A percentile compares a stretch with the other conserved stretches of the same genome.
Conservation (phyloP, 495 filamentous ascomycete species). For the Bathelium albidoporum region DNA sequence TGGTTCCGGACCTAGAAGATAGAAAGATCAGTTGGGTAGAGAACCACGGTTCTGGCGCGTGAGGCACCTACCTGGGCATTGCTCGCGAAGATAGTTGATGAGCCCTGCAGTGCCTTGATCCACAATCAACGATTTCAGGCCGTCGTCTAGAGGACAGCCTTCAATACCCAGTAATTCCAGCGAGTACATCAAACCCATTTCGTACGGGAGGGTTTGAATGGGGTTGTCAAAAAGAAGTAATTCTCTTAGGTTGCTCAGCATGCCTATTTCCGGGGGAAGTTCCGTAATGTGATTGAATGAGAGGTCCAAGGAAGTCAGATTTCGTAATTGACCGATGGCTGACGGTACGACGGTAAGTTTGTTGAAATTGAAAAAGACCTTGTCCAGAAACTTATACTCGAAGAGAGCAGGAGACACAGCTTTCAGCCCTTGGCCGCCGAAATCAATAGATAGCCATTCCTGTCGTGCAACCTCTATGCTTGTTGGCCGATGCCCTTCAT, state of each 20-base stretch:
- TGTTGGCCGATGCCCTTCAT: conserved; percentile 50
- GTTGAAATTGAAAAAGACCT: conserved; percentile 86
- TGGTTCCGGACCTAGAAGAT: conserved; percentile 65
- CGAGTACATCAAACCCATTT: conserved; percentile 77
- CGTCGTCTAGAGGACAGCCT: conserved; percentile 72
- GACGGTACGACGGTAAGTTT: conserved; percentile 66
- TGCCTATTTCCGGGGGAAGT: conserved; percentile 86
- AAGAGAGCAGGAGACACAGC: conserved; percentile 71
- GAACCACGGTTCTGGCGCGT: too few species aligned
- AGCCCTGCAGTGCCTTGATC: conserved; percentile 78
- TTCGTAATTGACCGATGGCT: conserved; percentile 67
- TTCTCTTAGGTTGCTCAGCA: conserved; percentile 77
- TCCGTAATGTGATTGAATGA: conserved; percentile 77
- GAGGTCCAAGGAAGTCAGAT: conserved; percentile 69
- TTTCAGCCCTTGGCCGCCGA: conserved; percentile 85
- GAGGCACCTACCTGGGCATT: conserved; percentile 59
- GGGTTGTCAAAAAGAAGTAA: conserved; percentile 83
- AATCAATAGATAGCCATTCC: conserved; percentile 83
- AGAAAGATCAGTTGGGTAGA: too few species aligned
- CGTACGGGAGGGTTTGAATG: conserved; percentile 67
- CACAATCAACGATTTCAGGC: conserved; percentile 63
- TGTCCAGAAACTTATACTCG: conserved; percentile 73
- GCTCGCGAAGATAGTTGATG: conserved; percentile 69
- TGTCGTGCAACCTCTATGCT: conserved; percentile 42
- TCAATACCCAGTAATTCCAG: conserved; percentile 85